These are phyloP conservation scores for Amesomyces nigricolor DNA, from an alignment of 2,329 filamentous ascomycete genomes.

Conservation along the genomic window DNA sequence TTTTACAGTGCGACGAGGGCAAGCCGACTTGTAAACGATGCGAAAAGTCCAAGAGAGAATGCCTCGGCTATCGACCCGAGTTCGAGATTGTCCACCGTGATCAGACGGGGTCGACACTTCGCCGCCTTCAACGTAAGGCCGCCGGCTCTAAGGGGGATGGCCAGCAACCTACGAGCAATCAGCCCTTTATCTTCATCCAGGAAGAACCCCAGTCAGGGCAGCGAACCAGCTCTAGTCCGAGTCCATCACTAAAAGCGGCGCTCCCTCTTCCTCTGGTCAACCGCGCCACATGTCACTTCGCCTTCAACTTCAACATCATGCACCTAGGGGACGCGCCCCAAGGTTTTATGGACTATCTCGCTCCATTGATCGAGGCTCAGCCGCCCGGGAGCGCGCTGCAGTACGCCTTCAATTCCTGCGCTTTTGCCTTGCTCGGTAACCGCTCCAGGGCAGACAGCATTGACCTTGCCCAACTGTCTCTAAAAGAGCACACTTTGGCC, in stretches of 20 bases:
- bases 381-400: constrained; percentile 43
- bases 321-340: constrained; percentile 45
- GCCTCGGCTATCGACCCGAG: constrained; percentile 23
- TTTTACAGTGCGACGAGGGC: constrained; percentile 56
- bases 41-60: constrained; percentile 30
- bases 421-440: constrained; percentile 53
- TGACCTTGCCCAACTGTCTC: constrained; percentile 38
- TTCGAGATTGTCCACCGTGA: constrained; percentile 26
- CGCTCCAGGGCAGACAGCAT: constrained; percentile 35
- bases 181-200: not conserved
- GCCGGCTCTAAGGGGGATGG: not conserved
- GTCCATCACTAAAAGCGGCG: constrained; percentile 14
- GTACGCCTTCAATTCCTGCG: constrained; percentile 54
- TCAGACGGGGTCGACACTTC: constrained; percentile 23
- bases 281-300: constrained; percentile 53
- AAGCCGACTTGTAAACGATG: constrained; percentile 62
- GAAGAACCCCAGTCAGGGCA: constrained; percentile 3
- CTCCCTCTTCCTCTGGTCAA: constrained; percentile 34
- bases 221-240: constrained; percentile 13
- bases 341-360: constrained; percentile 55
- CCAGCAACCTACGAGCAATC: not conserved
- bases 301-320: constrained; percentile 54
- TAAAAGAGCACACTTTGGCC: constrained; percentile 50
- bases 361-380: constrained; percentile 48
- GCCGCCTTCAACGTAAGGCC: constrained; percentile 15